Evolutionary conservation across 2,329 filamentous ascomycete genomes (phyloP).

Genomic region (Orbilia javanica): DNA sequence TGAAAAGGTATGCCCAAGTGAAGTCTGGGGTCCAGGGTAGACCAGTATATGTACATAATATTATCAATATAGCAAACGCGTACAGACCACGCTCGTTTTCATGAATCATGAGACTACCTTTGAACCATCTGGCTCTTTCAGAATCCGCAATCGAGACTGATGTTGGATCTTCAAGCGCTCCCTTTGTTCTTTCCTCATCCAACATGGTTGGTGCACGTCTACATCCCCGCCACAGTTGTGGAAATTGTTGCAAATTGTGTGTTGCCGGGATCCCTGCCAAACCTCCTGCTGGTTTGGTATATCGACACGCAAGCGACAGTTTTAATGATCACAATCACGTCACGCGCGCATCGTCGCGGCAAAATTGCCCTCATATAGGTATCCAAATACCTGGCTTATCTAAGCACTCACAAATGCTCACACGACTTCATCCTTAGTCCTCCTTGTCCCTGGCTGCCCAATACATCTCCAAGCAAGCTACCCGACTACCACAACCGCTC

Average conservation of each 20-base stretch:
- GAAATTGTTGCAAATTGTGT: constrained; percentile 30
- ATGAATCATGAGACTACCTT: not conserved
- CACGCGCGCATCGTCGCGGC: constrained; percentile 32
- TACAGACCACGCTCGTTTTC: not conserved
- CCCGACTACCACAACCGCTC: not conserved
- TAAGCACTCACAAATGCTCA: constrained; percentile 29
- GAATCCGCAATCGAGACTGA: not conserved
- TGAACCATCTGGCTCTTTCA: constrained; percentile 1
- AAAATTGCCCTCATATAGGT: constrained; percentile 7
- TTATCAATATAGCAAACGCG: not conserved
- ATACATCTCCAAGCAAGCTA: not conserved
- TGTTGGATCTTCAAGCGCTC: constrained; percentile 3
- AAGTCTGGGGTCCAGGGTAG: not conserved
- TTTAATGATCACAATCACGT: constrained; percentile 20
- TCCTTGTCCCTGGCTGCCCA: not conserved
- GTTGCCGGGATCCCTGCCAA: constrained; percentile 11
- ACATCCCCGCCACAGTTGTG: not conserved
- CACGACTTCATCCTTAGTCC: constrained; percentile 19
- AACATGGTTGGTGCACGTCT: not conserved
- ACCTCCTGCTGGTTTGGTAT: not conserved
- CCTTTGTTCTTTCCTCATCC: constrained; percentile 9
- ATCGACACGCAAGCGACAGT: not conserved
- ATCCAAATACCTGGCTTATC: not conserved
- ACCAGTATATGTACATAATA: not conserved
- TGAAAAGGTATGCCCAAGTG: not conserved